phyloP scores from a whole-genome alignment of 805 yeast species.

The Teunomyces atbi region DNA sequence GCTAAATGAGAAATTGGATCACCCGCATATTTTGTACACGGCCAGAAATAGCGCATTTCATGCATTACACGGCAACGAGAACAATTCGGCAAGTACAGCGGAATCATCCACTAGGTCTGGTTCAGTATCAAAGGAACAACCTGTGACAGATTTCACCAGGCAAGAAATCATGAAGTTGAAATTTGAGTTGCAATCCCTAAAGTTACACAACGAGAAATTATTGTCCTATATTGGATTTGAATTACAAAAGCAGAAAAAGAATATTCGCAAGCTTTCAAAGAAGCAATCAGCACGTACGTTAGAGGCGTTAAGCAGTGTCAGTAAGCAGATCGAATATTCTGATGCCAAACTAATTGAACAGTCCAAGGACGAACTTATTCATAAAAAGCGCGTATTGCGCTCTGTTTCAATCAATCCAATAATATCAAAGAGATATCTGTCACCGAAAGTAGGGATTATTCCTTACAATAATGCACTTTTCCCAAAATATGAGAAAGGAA shows the following conservation, averaged over 20 bases:
- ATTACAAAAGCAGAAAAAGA: conserved; percentile 47
- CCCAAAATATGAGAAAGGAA: conserved; percentile 6
- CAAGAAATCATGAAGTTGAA: conserved; percentile 52
- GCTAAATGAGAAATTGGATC: conserved; percentile 10
- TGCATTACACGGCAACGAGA: conserved; percentile 27
- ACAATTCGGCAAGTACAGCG: conserved; percentile 12
- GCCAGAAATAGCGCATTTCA: conserved; percentile 26
- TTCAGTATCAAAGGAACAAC: conserved; percentile 18
- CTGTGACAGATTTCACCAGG: conserved; percentile 28
- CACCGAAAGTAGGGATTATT: neutral
- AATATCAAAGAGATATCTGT: conserved; percentile 12
- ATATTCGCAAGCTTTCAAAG: conserved; percentile 38
- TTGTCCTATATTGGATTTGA: conserved; percentile 58
- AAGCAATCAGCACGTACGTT: conserved; percentile 31
- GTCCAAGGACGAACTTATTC: conserved; percentile 45
- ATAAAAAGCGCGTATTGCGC: conserved; percentile 42
- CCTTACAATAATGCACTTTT: neutral
- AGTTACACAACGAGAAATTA: conserved; percentile 55
- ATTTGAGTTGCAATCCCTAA: conserved; percentile 53
- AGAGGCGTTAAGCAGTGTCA: conserved; percentile 13
- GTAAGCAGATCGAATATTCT: conserved; percentile 41
- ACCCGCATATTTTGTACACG: conserved; percentile 5
- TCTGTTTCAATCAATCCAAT: conserved; percentile 33
- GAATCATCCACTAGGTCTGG: conserved; percentile 35
- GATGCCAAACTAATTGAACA: conserved; percentile 52